Evolutionary conservation across 1,284 basidiomycete genomes (phyloP), one percentile per base, ranked within the genome.

Genomic region (Cutaneotrichosporon sp.): DNA sequence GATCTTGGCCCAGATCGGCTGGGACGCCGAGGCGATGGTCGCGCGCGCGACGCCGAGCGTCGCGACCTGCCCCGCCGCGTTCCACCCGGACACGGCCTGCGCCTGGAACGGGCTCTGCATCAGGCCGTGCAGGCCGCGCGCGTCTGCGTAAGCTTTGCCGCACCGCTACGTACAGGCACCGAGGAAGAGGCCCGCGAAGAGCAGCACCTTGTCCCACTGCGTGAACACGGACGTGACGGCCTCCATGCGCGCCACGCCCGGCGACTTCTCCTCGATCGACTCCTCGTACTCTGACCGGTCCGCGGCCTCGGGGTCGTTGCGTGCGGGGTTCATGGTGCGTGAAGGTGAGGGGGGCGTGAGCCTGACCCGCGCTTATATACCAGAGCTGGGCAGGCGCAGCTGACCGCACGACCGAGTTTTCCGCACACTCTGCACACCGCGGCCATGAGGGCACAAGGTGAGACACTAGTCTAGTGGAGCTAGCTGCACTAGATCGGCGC

Each of bases 1-100:
- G 33, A 91, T 76, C 77, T 91, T 91, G 3, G 90, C 90, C 68
- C 90, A 87, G 46, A 90, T 83, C 1, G 90, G 90, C 79, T 92
- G 92, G 27, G 89, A 84, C 36, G 86, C 82, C 22, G 87, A 85
- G 56, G 86, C 81, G 59, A 83, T 80, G 70, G 83, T 81, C 1
- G 80, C 78, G 45, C 58, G 58, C 27, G 47, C 52, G 18, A 64
- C 62, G 22, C 45, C 45, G 36, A 64, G 51, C 13, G 45, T 60
- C 2, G 62, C 43, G 1, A 52, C 31, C 22, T 60, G 54, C 24
- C 45, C 58, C 4, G 62, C 58, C 0, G 45, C 36, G 42, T 60
- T 57, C 58, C 58, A 64, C 3, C 36, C 27, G 1, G 43, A 33
- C 13, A 64, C 36, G 20, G 62, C 62, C 2, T 51, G 50, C 3